Percentiles rank a stretch among this genome's conserved stretches.
Conservation (phyloP, 2,329 filamentous ascomycete genomes). For the Beauveria caledonica region DNA sequence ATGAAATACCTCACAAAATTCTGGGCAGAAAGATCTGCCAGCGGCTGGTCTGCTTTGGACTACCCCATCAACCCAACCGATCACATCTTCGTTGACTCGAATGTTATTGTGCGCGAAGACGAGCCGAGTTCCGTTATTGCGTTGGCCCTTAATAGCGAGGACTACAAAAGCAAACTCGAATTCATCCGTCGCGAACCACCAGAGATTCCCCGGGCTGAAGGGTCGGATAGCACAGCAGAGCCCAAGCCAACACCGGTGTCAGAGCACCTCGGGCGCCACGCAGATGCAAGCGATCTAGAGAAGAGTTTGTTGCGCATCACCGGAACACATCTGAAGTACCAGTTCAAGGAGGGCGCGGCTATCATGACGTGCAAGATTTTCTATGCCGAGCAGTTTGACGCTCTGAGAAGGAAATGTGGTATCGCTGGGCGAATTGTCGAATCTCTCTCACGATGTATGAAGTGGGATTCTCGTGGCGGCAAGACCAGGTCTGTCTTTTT, state of each 20-base stretch:
- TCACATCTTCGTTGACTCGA: slow-evolving; percentile 93
- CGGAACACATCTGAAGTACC: slow-evolving; percentile 90
- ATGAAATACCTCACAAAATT: slow-evolving; percentile 96
- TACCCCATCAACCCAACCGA: slow-evolving; percentile 84
- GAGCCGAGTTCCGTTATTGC: slow-evolving; percentile 95
- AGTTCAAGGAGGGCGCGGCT: slow-evolving; percentile 88
- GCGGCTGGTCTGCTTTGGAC: slow-evolving; percentile 85
- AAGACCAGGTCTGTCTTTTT: slow-evolving; percentile 97
- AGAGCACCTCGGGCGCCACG: slow-evolving; percentile 31
- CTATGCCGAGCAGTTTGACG: slow-evolving; percentile 96
- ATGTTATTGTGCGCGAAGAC: slow-evolving; percentile 95
- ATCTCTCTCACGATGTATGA: slow-evolving; percentile 86
- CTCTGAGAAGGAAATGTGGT: slow-evolving; percentile 83
- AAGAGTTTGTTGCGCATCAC: slow-evolving; percentile 75
- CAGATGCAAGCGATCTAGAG: slow-evolving; percentile 68
- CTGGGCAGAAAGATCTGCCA: slow-evolving; percentile 95
- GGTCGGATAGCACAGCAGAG: slow-evolving; percentile 20
- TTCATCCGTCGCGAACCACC: slow-evolving; percentile 51
- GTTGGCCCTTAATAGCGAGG: slow-evolving; percentile 77
- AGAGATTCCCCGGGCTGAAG: slow-evolving; percentile 31
- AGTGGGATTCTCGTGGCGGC: slow-evolving; percentile 96
- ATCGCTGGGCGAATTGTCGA: slow-evolving; percentile 91
- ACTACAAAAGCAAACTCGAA: slow-evolving; percentile 75
- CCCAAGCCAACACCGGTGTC: slow-evolving; percentile 23
- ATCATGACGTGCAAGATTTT: slow-evolving; percentile 98